Percentiles rank a stretch among this genome's conserved stretches.
These are phyloP conservation scores for Cynara cardunculus DNA, from an alignment of 129 eudicot genomes.

Conservation along the genomic window DNA sequence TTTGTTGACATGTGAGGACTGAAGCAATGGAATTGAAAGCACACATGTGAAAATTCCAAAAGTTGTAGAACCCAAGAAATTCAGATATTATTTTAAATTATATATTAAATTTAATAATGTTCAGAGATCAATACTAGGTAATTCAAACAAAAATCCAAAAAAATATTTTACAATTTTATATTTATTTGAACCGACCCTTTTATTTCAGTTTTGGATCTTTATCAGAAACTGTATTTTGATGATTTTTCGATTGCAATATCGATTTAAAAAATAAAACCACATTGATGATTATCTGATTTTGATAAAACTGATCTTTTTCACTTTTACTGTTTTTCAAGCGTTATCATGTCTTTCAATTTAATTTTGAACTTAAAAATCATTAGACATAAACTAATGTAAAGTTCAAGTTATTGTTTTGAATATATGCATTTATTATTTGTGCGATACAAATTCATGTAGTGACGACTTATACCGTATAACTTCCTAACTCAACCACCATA, in stretches of 20 bases:
- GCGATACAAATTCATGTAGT: not conserved
- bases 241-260: not conserved
- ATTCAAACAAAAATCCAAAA: not conserved
- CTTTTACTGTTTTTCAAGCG: no score
- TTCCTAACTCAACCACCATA: not conserved
- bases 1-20: not conserved
- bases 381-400: no score
- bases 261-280: no score
- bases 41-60: not conserved
- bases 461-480: not conserved
- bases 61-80: not conserved
- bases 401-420: not conserved
- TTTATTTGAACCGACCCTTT: not conserved
- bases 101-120: not conserved
- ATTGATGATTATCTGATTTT: not conserved
- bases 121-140: not conserved
- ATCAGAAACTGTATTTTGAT: not conserved
- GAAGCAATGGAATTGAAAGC: not conserved
- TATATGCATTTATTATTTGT: not conserved
- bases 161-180: not conserved
- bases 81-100: not conserved
- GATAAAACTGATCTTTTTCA: no score
- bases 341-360: not conserved
- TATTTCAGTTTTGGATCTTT: not conserved
- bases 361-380: not conserved